Evolutionary conservation across 2,329 filamentous ascomycete species (phyloP).

Genomic region (Ophiocordyceps unilateralis): DNA sequence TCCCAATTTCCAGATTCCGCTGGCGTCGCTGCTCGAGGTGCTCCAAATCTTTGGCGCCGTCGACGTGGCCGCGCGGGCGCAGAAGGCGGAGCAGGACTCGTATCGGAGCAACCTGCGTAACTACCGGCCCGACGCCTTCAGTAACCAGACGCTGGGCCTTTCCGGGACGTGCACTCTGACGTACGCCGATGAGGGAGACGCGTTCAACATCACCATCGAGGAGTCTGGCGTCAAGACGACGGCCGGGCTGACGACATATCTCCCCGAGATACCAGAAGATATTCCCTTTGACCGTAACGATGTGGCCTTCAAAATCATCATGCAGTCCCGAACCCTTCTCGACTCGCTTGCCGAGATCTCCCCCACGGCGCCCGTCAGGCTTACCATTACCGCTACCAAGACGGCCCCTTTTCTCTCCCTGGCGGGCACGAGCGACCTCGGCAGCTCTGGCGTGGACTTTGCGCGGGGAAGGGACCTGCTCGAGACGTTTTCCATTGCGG

Average conservation of each 20-base stretch:
- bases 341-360: slow-evolving; percentile 56
- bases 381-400: slow-evolving; percentile 51
- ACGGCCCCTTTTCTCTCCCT: slow-evolving; percentile 58
- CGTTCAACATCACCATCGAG: slow-evolving; percentile 70
- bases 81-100: slow-evolving; percentile 40
- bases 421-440: slow-evolving; percentile 39
- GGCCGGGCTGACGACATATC: slow-evolving; percentile 79
- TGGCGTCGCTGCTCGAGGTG: slow-evolving; percentile 77
- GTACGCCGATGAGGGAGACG: slow-evolving; percentile 57
- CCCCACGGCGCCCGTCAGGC: slow-evolving; percentile 51
- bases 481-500: slow-evolving; percentile 53
- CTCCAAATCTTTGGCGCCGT: slow-evolving; percentile 90
- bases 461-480: slow-evolving; percentile 47
- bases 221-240: slow-evolving; percentile 78
- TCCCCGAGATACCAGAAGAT: slow-evolving; percentile 54
- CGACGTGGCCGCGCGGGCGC: slow-evolving; percentile 40
- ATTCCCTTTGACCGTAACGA: slow-evolving; percentile 77
- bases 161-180: slow-evolving; percentile 72
- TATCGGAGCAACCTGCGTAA: slow-evolving; percentile 45
- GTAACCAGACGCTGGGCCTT: slow-evolving; percentile 65
- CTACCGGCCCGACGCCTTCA: slow-evolving; percentile 59
- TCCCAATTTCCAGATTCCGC: slow-evolving; percentile 71
- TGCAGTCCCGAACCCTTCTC: slow-evolving; percentile 58
- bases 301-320: slow-evolving; percentile 83
- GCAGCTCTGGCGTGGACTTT: slow-evolving; percentile 50